Conservation (phyloP, 768 basidiomycete genomes). For the Exsudoporus frostii region DNA sequence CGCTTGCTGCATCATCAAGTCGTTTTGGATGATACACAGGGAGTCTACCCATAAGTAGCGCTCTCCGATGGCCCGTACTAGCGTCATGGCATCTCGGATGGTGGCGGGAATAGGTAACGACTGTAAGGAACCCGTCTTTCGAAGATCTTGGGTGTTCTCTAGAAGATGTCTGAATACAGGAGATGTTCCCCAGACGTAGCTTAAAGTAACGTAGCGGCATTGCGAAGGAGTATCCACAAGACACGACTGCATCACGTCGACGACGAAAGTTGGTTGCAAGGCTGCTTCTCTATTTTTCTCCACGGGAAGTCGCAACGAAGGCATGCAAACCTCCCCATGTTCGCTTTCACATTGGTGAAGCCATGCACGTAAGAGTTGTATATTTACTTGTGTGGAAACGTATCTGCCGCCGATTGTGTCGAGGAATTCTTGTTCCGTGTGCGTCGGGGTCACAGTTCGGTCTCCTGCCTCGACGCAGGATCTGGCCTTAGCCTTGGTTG, state of each 20-base stretch:
- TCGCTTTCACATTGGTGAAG: slow-evolving; percentile 13
- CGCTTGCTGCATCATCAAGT: slow-evolving; percentile 10
- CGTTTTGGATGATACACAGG: slow-evolving; percentile 22
- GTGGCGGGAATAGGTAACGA: slow-evolving; percentile 16
- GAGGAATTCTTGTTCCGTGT: slow-evolving; percentile 1
- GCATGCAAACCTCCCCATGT: slow-evolving; percentile 7
- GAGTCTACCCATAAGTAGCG: slow-evolving; percentile 29
- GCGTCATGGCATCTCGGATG: slow-evolving; percentile 21
- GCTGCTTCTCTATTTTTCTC: background rate
- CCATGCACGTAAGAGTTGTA: slow-evolving; percentile 13
- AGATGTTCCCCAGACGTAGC: slow-evolving; percentile 21
- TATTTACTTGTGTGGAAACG: background rate
- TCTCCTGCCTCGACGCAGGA: background rate
- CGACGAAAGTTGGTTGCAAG: slow-evolving; percentile 9
- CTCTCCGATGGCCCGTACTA: slow-evolving; percentile 19
- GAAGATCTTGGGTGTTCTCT: slow-evolving; percentile 5
- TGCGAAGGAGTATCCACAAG: slow-evolving; percentile 14
- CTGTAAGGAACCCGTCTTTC: background rate
- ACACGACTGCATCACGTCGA: slow-evolving; percentile 17
- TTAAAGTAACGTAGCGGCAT: slow-evolving; percentile 25
- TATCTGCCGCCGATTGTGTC: slow-evolving; percentile 8
- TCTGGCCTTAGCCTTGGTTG: slow-evolving; percentile 5
- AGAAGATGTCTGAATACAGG: slow-evolving; percentile 10
- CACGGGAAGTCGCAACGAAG: background rate
- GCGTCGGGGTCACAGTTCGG: background rate